These are phyloP conservation scores for Podila verticillata DNA, from an alignment of 192 early-diverging fungal genomes.

Conservation along the genomic window DNA sequence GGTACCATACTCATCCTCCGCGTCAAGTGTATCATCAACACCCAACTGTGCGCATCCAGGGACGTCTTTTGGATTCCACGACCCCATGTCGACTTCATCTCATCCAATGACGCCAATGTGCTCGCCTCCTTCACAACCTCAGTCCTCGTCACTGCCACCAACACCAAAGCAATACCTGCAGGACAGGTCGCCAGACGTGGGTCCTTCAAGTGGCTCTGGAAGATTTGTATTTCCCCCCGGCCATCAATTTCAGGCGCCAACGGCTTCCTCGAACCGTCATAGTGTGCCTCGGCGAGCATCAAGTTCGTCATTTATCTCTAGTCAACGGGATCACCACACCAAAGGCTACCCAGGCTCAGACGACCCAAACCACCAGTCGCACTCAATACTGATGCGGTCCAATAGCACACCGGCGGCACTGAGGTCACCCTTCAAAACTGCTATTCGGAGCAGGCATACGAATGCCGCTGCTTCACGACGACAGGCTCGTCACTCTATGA, in stretches of 20 bases:
- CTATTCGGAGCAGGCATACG: conserved; percentile 21
- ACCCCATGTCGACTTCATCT: conserved; percentile 16
- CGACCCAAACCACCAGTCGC: conserved; percentile 21
- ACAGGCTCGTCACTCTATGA: conserved; percentile 29
- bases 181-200: conserved; percentile 17
- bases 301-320: conserved; percentile 36
- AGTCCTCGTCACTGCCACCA: conserved; percentile 33
- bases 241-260: conserved; percentile 20
- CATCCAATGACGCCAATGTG: conserved; percentile 36
- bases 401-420: conserved; percentile 43
- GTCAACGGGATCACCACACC: conserved; percentile 12
- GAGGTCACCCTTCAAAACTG: conserved; percentile 20
- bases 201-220: neutral
- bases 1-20: conserved; percentile 10
- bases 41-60: conserved; percentile 18
- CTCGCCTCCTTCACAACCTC: conserved; percentile 31
- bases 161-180: conserved; percentile 28
- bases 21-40: conserved; percentile 34
- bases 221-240: conserved; percentile 13
- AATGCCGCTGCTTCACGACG: conserved; percentile 28
- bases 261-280: conserved; percentile 11
- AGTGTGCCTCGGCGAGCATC: conserved; percentile 29
- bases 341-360: conserved; percentile 23
- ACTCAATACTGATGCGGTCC: conserved; percentile 31
- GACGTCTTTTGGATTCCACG: conserved; percentile 12